Evolutionary conservation across 148 eudicot species (phyloP).

Genomic region (Nepenthes gracilis): DNA sequence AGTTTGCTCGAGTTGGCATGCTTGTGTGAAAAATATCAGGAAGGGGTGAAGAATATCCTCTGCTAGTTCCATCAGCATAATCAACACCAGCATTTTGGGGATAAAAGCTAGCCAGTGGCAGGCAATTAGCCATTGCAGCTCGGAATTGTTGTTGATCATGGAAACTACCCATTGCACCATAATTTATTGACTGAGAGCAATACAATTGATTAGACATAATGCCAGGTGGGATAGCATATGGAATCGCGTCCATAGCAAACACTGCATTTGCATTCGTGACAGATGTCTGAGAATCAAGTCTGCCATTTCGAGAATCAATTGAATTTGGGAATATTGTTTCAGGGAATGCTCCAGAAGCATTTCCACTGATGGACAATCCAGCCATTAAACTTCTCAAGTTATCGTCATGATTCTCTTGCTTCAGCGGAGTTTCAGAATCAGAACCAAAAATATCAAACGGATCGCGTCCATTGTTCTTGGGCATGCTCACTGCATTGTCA

Average conservation of each 20-base stretch:
- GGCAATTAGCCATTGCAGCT: slow-evolving; percentile 81
- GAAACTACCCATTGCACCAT: slow-evolving; percentile 53
- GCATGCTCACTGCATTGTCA: slow-evolving; percentile 14
- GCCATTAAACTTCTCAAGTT: slow-evolving; percentile 51
- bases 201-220: slow-evolving; percentile 51
- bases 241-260: slow-evolving; percentile 51
- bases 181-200: slow-evolving; percentile 53
- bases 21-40: slow-evolving; percentile 83
- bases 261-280: slow-evolving; percentile 32
- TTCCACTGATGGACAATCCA: slow-evolving; percentile 45
- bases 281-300: slow-evolving; percentile 30
- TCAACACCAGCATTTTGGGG: slow-evolving; percentile 28
- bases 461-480: slow-evolving; percentile 24
- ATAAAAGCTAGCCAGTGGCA: slow-evolving; percentile 48
- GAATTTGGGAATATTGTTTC: slow-evolving; percentile 23
- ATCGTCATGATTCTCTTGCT: slow-evolving; percentile 15
- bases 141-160: slow-evolving; percentile 71
- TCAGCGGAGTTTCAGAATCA: slow-evolving; percentile 29
- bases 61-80: slow-evolving; percentile 28
- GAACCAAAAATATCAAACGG: slow-evolving; percentile 60
- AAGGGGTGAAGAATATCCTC: slow-evolving; percentile 32
- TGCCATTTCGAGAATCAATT: slow-evolving; percentile 21
- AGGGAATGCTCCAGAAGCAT: slow-evolving; percentile 23
- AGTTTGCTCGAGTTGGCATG: slow-evolving; percentile 33
- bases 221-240: slow-evolving; percentile 53